Evolutionary conservation across 805 yeast species (phyloP).

Genomic region (Sugiyamaella qingdaonensis): DNA sequence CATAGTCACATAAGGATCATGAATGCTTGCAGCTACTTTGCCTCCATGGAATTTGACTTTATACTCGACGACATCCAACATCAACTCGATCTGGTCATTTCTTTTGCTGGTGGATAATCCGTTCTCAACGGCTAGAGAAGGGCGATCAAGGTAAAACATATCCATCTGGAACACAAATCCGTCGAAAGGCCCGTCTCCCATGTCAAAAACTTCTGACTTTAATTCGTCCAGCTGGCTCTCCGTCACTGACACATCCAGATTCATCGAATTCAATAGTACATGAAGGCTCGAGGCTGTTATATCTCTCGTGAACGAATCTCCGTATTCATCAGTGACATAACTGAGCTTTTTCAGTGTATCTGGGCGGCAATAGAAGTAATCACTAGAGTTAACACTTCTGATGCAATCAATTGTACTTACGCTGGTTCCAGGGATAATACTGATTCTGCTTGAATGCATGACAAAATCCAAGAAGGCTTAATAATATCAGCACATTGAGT

Average conservation of each 20-base stretch:
- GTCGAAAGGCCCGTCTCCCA: slow-evolving; percentile 15
- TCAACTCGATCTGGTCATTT: slow-evolving; percentile 32
- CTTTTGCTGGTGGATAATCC: slow-evolving; percentile 5
- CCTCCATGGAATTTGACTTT: slow-evolving; percentile 41
- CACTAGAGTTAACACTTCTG: slow-evolving; percentile 23
- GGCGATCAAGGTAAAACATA: slow-evolving; percentile 30
- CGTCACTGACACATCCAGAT: slow-evolving; percentile 13
- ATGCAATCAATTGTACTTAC: slow-evolving; percentile 2
- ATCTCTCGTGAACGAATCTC: slow-evolving; percentile 53
- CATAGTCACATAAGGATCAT: slow-evolving; percentile 40
- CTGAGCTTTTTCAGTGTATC: slow-evolving; percentile 24
- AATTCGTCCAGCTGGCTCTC: slow-evolving; percentile 5
- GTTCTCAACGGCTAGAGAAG: slow-evolving; percentile 15
- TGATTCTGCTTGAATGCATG: slow-evolving; percentile 45
- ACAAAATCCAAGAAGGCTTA: slow-evolving; percentile 67
- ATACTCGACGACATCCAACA: slow-evolving; percentile 2
- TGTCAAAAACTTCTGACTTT: slow-evolving; percentile 15
- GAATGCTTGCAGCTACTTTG: slow-evolving; percentile 28
- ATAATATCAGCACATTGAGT: slow-evolving; percentile 54
- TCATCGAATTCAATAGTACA: slow-evolving; percentile 18
- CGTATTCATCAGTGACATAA: slow-evolving; percentile 50
- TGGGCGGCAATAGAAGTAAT: slow-evolving; percentile 44
- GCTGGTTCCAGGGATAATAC: slow-evolving; percentile 56
- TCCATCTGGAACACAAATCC: slow-evolving; percentile 22
- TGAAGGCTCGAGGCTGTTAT: slow-evolving; percentile 26